Evolutionary conservation across 768 basidiomycete species (phyloP).

Genomic region (Pluteus cervinus): DNA sequence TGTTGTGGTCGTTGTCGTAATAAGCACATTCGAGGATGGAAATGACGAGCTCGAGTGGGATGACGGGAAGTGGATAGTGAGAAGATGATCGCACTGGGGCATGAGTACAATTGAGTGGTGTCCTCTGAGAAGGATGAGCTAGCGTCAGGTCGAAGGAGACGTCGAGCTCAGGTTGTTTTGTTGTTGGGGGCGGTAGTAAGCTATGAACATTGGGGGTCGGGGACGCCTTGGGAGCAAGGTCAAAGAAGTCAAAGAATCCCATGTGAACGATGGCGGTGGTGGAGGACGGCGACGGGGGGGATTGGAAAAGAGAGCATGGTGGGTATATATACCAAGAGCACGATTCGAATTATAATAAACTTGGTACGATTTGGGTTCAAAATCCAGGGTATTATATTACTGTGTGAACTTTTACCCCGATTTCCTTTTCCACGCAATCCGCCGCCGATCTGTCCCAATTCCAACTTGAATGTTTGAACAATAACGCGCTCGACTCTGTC

Average conservation of each 20-base stretch:
- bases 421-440: too few species aligned
- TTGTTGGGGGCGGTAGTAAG: constrained; percentile 16
- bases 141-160: constrained; percentile 33
- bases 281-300: constrained; percentile 10
- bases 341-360: too few species aligned
- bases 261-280: constrained; percentile 13
- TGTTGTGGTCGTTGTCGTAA: constrained; percentile 27
- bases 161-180: constrained; percentile 28
- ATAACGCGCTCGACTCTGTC: too few species aligned
- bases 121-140: constrained; percentile 16
- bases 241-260: constrained; percentile 25
- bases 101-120: constrained; percentile 9
- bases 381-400: too few species aligned
- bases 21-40: constrained; percentile 56
- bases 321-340: constrained; percentile 9
- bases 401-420: too few species aligned
- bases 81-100: constrained; percentile 14
- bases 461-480: too few species aligned
- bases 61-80: constrained; percentile 9
- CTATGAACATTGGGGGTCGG: constrained; percentile 12
- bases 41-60: constrained; percentile 63
- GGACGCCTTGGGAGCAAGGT: constrained; percentile 18
- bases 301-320: constrained; percentile 7
- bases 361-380: too few species aligned
- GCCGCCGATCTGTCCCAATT: too few species aligned